These are phyloP conservation scores for Balakata baccata DNA, from an alignment of 345 rosid species.

Conservation along the genomic window DNA sequence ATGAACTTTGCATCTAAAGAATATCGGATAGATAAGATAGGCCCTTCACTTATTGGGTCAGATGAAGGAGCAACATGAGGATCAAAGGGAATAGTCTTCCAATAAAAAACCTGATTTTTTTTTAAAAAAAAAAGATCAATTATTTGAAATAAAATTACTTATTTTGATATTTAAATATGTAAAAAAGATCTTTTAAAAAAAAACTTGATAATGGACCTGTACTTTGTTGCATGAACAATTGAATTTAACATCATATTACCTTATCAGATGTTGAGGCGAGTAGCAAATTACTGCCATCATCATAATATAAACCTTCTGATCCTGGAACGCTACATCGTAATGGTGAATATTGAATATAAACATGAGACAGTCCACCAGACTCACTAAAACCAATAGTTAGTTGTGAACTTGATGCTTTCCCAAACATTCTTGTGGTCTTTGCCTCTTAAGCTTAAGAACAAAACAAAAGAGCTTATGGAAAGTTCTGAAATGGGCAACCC, in stretches of 20 bases:
- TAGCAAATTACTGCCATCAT: slow-evolving; percentile 81
- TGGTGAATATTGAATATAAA: slow-evolving; percentile 66
- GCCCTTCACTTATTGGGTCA: slow-evolving; percentile 79
- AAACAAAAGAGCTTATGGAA: slow-evolving; percentile 9
- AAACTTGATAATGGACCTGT: neutral
- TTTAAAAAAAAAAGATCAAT: slow-evolving; percentile 8
- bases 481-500: slow-evolving; percentile 1
- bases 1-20: slow-evolving; percentile 76
- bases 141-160: slow-evolving; percentile 1
- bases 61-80: slow-evolving; percentile 55
- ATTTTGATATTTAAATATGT: slow-evolving; percentile 4
- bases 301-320: slow-evolving; percentile 76
- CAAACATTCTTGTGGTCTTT: slow-evolving; percentile 43
- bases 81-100: slow-evolving; percentile 73
- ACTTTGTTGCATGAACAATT: neutral
- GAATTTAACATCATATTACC: slow-evolving; percentile 38
- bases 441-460: slow-evolving; percentile 21
- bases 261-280: slow-evolving; percentile 57
- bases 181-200: neutral
- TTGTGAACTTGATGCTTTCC: slow-evolving; percentile 68
- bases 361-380: slow-evolving; percentile 83
- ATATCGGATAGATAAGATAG: slow-evolving; percentile 64
- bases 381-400: slow-evolving; percentile 45
- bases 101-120: slow-evolving; percentile 58
- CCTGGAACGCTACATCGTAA: slow-evolving; percentile 62